These are phyloP conservation scores for Penicillium freii DNA, from an alignment of 2,329 filamentous ascomycete genomes.

Conservation along the genomic window DNA sequence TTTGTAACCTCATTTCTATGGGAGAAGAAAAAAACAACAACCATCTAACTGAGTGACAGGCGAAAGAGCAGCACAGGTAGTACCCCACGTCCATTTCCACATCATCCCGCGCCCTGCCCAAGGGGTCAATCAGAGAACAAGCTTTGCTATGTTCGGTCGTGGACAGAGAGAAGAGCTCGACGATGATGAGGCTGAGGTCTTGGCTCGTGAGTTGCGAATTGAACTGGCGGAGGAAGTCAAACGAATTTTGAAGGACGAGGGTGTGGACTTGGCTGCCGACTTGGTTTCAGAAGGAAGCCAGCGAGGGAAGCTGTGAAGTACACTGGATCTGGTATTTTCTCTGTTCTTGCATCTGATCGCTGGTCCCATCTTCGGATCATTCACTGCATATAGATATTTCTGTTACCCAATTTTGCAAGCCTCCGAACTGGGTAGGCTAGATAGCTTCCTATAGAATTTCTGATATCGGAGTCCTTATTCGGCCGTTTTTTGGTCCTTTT, in stretches of 20 bases:
- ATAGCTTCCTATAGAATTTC: not conserved
- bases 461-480: not conserved
- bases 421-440: not conserved
- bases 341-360: not conserved
- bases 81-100: slow-evolving; percentile 92
- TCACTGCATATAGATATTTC: not conserved
- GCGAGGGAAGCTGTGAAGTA: slow-evolving; percentile 25
- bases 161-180: slow-evolving; percentile 49
- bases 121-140: slow-evolving; percentile 27
- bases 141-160: slow-evolving; percentile 48
- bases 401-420: not conserved
- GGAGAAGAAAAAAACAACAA: not conserved
- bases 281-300: slow-evolving; percentile 3
- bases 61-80: slow-evolving; percentile 82
- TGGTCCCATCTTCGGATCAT: not conserved
- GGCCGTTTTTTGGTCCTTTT: not conserved
- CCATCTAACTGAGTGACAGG: slow-evolving; percentile 45
- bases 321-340: not conserved
- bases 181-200: slow-evolving; percentile 44
- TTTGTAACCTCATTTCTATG: not conserved
- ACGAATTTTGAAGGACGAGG: slow-evolving; percentile 36
- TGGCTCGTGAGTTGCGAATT: slow-evolving; percentile 39
- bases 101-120: slow-evolving; percentile 74
- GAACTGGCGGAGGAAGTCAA: slow-evolving; percentile 40
- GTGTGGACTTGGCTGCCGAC: slow-evolving; percentile 35